Evolutionary conservation across 345 rosid species (phyloP), one percentile per base, ranked within the genome.

Genomic region (Trapa incisa): DNA sequence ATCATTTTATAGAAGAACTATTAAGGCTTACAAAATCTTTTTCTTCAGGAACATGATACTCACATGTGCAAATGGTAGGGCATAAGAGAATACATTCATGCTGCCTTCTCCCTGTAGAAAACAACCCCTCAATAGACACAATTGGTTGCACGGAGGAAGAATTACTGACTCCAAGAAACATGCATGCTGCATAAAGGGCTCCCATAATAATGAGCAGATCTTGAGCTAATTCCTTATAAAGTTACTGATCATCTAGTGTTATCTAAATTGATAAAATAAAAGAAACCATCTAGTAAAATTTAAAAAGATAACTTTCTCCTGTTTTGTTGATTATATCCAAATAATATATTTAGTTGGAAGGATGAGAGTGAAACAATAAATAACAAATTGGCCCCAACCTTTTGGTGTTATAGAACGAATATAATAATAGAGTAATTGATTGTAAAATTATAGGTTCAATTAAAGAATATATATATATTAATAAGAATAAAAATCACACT

Each of bases 131-230:
- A 47, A 92, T 86, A 11, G 96, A 81, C 56, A 92, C 87, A 41
- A 92, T 80, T 63, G 98, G 98, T 72, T 92, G 98, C 29, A 89
- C 96, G 0, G 98, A 77, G 45, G 96, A 88, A 68, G 98, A 84
- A 70, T 89, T 92, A 64, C 80, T 92, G 67, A 92, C 86, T 37
- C 96, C 96, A 39, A 92, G 91, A 78, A 92, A 89, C 70, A 89
- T 65, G 75, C 96, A 86, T 39, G 96, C 73, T 9, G 96, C 50
- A 76, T 85, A 92, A 5, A 92, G 88, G n/a, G 91, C 96, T 77
- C 93, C 96, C 97, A 87, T 86, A 16, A 93, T 74, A 66, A 83
- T 75, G 36, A 82, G 56, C 61, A 93, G 62, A 74, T 78, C 85
- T 77, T 86, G 81, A 61, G 87, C 68, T 15, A 96, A 72, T 60